Conservation (phyloP, 352 stramenopile genomes). For the Pythium phragmitis region DNA sequence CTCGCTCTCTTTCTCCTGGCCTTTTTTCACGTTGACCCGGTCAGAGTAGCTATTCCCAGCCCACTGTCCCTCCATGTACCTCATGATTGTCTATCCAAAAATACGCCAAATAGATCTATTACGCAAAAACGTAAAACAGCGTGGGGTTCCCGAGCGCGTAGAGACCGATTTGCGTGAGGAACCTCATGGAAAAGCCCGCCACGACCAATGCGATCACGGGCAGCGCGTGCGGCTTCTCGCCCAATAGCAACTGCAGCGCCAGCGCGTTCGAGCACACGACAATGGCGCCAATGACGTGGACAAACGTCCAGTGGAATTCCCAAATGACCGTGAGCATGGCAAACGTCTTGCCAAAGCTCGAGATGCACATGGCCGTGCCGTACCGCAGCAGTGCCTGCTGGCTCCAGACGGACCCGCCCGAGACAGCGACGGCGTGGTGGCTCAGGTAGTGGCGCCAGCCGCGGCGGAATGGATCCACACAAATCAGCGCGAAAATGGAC, state of each 20-base stretch:
- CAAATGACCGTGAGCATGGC: slow-evolving; percentile 82
- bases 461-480: slow-evolving; percentile 48
- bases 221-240: slow-evolving; percentile 28
- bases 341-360: slow-evolving; percentile 84
- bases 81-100: slow-evolving; percentile 5
- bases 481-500: slow-evolving; percentile 48
- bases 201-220: slow-evolving; percentile 41
- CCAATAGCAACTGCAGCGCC: slow-evolving; percentile 65
- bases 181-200: slow-evolving; percentile 39
- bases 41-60: slow-evolving; percentile 14
- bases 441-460: slow-evolving; percentile 45
- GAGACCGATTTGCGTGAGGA: slow-evolving; percentile 48
- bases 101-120: slow-evolving; percentile 11
- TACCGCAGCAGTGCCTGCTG: slow-evolving; percentile 37
- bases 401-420: background rate
- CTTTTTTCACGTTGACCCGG: slow-evolving; percentile 8
- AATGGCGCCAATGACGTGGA: slow-evolving; percentile 77
- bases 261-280: slow-evolving; percentile 76
- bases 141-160: slow-evolving; percentile 71
- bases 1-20: slow-evolving; percentile 20
- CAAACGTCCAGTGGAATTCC: slow-evolving; percentile 85
- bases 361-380: slow-evolving; percentile 69
- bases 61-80: background rate
- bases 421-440: slow-evolving; percentile 1
- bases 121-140: slow-evolving; percentile 76